Conservation (phyloP, 2,329 filamentous ascomycete species). For the Verticillium albo-atrum region DNA sequence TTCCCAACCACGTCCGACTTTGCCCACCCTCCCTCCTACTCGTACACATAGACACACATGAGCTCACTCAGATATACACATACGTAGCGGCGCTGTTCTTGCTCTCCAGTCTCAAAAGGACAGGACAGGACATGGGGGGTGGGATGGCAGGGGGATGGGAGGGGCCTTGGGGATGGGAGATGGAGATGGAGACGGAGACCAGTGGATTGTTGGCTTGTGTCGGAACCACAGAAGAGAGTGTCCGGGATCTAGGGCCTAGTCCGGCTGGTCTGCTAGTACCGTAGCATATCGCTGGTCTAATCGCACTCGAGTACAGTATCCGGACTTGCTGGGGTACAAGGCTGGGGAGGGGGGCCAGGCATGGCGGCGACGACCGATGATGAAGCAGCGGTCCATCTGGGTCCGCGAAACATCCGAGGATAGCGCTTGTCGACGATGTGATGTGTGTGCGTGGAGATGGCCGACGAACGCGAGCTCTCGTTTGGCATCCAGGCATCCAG, state of each 20-base stretch:
- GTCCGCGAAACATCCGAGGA: background rate
- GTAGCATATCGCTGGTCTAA: background rate
- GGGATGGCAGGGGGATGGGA: background rate
- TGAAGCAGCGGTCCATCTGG: background rate
- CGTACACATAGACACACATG: too few relatives aligned
- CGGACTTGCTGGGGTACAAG: background rate
- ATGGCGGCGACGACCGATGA: background rate
- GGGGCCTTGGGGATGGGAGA: background rate
- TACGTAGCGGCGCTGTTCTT: background rate
- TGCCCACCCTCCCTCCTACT: background rate
- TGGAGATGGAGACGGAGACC: background rate
- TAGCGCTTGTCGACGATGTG: background rate
- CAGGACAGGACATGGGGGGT: background rate
- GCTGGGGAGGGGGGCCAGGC: too few relatives aligned
- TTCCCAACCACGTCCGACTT: background rate
- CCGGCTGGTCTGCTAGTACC: background rate
- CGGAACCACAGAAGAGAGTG: background rate
- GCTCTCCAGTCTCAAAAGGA: background rate
- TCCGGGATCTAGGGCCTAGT: background rate
- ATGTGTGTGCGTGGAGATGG: background rate
- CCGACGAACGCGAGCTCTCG: background rate
- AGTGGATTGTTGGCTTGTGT: background rate
- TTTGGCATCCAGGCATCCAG: too few relatives aligned
- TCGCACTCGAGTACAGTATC: background rate
- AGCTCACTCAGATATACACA: too few relatives aligned